Percentiles rank a stretch among this genome's conserved stretches.
These are phyloP conservation scores for Trematosphaeria pertusa DNA, from an alignment of 2,329 filamentous ascomycete species.

Conservation along the genomic window DNA sequence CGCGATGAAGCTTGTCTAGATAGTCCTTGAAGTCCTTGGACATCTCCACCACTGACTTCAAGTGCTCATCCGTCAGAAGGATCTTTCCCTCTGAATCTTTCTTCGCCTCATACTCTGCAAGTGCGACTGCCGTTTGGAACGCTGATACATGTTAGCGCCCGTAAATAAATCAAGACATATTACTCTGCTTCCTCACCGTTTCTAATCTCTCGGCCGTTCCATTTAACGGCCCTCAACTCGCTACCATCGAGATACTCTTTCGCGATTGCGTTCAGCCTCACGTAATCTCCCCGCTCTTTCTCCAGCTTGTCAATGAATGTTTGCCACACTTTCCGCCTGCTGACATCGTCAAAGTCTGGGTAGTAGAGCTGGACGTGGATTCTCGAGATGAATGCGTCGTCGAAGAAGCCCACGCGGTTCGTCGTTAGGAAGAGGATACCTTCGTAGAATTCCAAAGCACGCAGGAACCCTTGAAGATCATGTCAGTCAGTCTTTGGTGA, in stretches of 20 bases:
- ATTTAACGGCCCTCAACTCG: constrained; percentile 23
- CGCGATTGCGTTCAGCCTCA: constrained; percentile 14
- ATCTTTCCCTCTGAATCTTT: constrained; percentile 11
- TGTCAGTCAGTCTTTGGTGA: too few relatives aligned
- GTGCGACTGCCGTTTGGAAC: constrained; percentile 28
- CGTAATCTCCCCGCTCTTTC: constrained; percentile 11
- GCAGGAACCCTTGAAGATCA: constrained; percentile 32
- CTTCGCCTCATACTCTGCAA: constrained; percentile 24
- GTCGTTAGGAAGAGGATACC: too few relatives aligned
- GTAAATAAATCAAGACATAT: not conserved
- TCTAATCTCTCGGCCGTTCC: constrained; percentile 41
- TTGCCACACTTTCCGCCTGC: constrained; percentile 30
- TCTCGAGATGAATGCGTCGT: constrained; percentile 85
- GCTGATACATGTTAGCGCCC: constrained; percentile 9
- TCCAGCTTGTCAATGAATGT: constrained; percentile 28
- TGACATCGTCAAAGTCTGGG: constrained; percentile 19
- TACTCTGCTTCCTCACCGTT: constrained; percentile 23
- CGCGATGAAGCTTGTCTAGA: constrained; percentile 11
- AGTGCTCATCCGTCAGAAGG: constrained; percentile 14
- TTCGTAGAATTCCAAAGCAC: constrained; percentile 49
- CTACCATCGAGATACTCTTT: constrained; percentile 22
- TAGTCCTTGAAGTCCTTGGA: constrained; percentile 21
- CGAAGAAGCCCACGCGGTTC: constrained; percentile 65
- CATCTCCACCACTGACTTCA: constrained; percentile 19
- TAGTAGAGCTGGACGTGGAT: constrained; percentile 85